These are phyloP conservation scores for Penicillium janthinellum DNA, from an alignment of 2,329 filamentous ascomycete species.

Conservation along the genomic window DNA sequence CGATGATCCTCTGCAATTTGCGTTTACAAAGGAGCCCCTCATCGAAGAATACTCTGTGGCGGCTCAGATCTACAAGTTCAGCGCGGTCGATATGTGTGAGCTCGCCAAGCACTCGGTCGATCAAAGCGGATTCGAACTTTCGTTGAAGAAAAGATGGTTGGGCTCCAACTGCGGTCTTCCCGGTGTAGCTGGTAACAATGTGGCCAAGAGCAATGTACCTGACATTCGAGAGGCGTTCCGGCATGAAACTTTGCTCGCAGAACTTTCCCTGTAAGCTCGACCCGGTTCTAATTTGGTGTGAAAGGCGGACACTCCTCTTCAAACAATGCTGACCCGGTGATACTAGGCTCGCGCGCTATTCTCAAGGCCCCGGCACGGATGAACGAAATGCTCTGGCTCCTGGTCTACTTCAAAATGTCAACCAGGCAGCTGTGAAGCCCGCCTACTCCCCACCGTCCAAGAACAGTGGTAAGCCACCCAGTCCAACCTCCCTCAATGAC, in stretches of 20 bases:
- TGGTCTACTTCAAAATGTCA: conserved; percentile 18
- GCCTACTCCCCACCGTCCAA: not conserved
- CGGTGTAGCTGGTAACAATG: conserved; percentile 82
- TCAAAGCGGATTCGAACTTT: conserved; percentile 89
- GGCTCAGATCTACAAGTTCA: conserved; percentile 97
- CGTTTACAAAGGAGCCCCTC: conserved; percentile 95
- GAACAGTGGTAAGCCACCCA: conserved; percentile 8
- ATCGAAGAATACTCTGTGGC: conserved; percentile 99
- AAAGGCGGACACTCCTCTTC: not conserved
- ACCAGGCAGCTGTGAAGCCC: conserved; percentile 16
- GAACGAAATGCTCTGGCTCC: conserved; percentile 27
- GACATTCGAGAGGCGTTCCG: conserved; percentile 89
- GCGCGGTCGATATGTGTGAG: conserved; percentile 97
- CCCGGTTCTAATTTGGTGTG: not conserved
- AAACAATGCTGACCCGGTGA: conserved; percentile 1
- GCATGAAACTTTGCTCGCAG: conserved; percentile 80
- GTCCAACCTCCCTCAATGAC: not conserved
- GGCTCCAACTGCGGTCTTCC: conserved; percentile 75
- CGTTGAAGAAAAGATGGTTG: conserved; percentile 89
- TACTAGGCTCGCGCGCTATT: conserved; percentile 34
- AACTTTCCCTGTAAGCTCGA: conserved; percentile 72
- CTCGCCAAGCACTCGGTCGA: conserved; percentile 93
- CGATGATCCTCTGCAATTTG: conserved; percentile 95
- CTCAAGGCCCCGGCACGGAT: conserved; percentile 17
- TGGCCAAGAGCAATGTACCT: conserved; percentile 95